Base-by-base conservation (phyloP, 129 eudicot species). In the Sambucus nigra region DNA sequence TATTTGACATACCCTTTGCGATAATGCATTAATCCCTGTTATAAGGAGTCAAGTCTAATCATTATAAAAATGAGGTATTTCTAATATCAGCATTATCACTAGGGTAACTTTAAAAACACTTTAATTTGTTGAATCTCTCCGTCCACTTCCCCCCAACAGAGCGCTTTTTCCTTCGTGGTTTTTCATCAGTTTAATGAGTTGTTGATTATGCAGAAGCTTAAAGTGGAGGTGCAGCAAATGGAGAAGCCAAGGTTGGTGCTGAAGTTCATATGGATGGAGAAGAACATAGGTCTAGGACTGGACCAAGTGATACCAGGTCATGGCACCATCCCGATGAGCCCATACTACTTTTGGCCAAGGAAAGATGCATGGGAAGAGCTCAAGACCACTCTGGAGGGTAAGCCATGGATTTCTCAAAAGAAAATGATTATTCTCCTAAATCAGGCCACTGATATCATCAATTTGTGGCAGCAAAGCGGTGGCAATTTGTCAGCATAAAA, bases 231-330 rank as follows among this genome's bases (percentile, higher is more conserved):
- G 67, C 72, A 72, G 67, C 29, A 57, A 31, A 31, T 63, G 50
- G 75, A 47, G 52, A 85, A 79, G 64, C 94, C 99, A 12, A 82
- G 74, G 83, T 41, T 91, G 18, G 89, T 82, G 53, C 57, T 91
- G 79, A 91, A 91, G 78, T 91, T 91, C 70, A 86, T 91, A 52
- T 91, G 99, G 99, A 91, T 91, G 99, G 99, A 91, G 62, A 91
- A 91, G 94, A 91, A 91, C 80, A 91, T 91, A 25, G 99, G 99
- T 25, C 76, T 91, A 13, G 99, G 74, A 24, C 84, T 91, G 14
- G 89, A 91, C 60, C 95, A 91, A 61, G 51, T 48, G 51, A 76
- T 91, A 76, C 84, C 84, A 26, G 99, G 94, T n/a, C 82, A 86
- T 53, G 99, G 99, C 21, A 69, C 80, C 20, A 69, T 80, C 44